Evolutionary conservation across 163 green algal genomes (phyloP).

Genomic region (Chlorella variabilis): DNA sequence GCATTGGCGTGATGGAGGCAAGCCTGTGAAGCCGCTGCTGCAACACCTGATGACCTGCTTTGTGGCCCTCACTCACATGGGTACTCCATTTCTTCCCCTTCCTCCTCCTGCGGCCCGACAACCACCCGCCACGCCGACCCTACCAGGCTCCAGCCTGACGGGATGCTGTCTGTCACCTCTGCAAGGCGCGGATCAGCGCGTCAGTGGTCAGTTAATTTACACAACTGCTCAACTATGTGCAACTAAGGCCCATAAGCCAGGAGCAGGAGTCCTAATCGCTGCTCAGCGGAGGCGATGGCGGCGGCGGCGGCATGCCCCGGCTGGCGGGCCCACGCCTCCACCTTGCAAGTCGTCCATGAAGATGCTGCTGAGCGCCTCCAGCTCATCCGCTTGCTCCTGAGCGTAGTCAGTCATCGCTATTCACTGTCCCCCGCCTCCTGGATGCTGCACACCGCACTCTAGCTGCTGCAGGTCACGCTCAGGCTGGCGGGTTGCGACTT

Average conservation of each 20-base stretch:
- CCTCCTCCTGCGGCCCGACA: constrained; percentile 40
- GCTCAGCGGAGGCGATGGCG: not conserved
- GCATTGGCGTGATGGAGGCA: too few species aligned
- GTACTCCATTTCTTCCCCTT: constrained; percentile 36
- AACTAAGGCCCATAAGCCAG: too few species aligned
- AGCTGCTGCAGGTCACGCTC: too few species aligned
- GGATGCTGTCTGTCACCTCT: constrained; percentile 59
- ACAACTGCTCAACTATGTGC: too few species aligned
- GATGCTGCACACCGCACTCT: not conserved
- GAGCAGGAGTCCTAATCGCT: too few species aligned
- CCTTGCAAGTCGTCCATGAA: constrained; percentile 87
- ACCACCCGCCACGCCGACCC: constrained; percentile 52
- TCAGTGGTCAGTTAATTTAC: too few species aligned
- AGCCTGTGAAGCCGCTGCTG: not conserved
- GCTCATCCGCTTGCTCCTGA: constrained; percentile 86
- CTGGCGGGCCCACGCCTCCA: too few species aligned
- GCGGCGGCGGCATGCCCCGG: not conserved
- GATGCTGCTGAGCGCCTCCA: constrained; percentile 95
- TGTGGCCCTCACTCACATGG: constrained; percentile 19
- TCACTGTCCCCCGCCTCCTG: not conserved
- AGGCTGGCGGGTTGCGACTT: too few species aligned
- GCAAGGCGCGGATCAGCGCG: not conserved
- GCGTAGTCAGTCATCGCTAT: constrained; percentile 72
- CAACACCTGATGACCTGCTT: too few species aligned
- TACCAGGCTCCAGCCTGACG: constrained; percentile 57